Percentiles rank a stretch among this genome's conserved stretches.
Conservation (phyloP, 108 stramenopile genomes). For the Nannochloropsis salina region DNA sequence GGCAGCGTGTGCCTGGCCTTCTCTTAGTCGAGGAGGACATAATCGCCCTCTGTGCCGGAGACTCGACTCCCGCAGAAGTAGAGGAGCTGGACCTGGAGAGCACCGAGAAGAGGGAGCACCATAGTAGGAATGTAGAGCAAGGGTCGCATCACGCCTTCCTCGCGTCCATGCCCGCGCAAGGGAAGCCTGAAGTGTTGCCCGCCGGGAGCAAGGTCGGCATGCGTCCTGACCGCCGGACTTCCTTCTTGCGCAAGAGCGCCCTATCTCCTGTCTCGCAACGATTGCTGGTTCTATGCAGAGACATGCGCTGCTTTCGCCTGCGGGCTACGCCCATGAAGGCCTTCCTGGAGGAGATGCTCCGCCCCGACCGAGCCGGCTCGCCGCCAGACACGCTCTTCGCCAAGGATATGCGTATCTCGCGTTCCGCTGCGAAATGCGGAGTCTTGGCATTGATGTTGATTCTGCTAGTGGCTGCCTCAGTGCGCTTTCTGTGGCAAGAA, state of each 20-base stretch:
- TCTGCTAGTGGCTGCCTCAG: background rate
- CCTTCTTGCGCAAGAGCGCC: constrained; percentile 41
- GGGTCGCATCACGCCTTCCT: background rate
- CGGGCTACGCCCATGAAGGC: constrained; percentile 42
- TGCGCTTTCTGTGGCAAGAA: constrained; percentile 14
- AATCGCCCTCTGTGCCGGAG: constrained; percentile 47
- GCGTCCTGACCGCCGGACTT: constrained; percentile 31
- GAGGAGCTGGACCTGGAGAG: constrained; percentile 41
- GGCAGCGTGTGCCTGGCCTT: constrained; percentile 46
- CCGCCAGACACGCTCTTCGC: constrained; percentile 3
- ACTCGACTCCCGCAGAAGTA: constrained; percentile 38
- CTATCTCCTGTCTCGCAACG: constrained; percentile 37
- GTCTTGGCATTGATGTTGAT: background rate
- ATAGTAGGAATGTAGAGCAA: background rate
- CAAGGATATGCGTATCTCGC: constrained; percentile 9
- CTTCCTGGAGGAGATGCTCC: constrained; percentile 30
- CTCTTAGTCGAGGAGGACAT: constrained; percentile 49
- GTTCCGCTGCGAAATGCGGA: background rate
- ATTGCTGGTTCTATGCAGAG: constrained; percentile 46
- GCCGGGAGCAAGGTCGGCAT: constrained; percentile 12
- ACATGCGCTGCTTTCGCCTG: constrained; percentile 50
- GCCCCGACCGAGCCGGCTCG: background rate
- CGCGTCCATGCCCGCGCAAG: background rate
- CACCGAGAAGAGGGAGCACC: background rate
- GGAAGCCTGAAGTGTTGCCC: background rate